phyloP scores from a whole-genome alignment of 2,329 filamentous ascomycete genomes.

The Septoria linicola region DNA sequence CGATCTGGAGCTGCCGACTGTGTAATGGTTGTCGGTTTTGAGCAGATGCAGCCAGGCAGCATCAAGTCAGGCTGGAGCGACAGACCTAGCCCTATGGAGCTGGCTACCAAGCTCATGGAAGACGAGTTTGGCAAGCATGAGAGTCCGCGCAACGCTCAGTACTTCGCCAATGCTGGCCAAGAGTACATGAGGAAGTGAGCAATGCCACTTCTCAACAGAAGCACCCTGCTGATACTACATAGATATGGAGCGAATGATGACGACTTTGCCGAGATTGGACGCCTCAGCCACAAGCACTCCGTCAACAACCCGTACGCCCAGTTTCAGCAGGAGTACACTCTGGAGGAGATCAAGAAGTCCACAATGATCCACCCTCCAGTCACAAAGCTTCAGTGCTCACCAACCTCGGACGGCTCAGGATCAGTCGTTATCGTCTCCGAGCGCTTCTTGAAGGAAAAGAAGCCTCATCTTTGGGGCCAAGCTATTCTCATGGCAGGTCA shows the following conservation, averaged over 20 bases:
- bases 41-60: slow-evolving; percentile 96
- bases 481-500: slow-evolving; percentile 91
- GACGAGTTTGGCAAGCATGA: slow-evolving; percentile 27
- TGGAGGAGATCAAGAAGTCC: slow-evolving; percentile 74
- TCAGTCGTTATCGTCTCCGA: slow-evolving; percentile 87
- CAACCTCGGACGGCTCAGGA: slow-evolving; percentile 88
- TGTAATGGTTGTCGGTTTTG: slow-evolving; percentile 88
- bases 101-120: slow-evolving; percentile 60
- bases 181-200: slow-evolving; percentile 86
- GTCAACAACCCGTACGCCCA: slow-evolving; percentile 96
- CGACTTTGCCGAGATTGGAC: slow-evolving; percentile 93
- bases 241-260: slow-evolving; percentile 72
- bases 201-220: too few relatives aligned
- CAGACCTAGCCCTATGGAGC: slow-evolving; percentile 81
- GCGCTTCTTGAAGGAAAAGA: slow-evolving; percentile 77
- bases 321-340: slow-evolving; percentile 87
- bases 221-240: not conserved
- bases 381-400: slow-evolving; percentile 98
- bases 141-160: slow-evolving; percentile 53
- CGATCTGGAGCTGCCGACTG: slow-evolving; percentile 67
- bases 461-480: slow-evolving; percentile 76
- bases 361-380: slow-evolving; percentile 81
- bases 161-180: slow-evolving; percentile 90
- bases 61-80: slow-evolving; percentile 83
- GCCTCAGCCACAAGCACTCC: slow-evolving; percentile 89